phyloP scores from a whole-genome alignment of 495 filamentous ascomycete genomes.

The Penicillium manginii region DNA sequence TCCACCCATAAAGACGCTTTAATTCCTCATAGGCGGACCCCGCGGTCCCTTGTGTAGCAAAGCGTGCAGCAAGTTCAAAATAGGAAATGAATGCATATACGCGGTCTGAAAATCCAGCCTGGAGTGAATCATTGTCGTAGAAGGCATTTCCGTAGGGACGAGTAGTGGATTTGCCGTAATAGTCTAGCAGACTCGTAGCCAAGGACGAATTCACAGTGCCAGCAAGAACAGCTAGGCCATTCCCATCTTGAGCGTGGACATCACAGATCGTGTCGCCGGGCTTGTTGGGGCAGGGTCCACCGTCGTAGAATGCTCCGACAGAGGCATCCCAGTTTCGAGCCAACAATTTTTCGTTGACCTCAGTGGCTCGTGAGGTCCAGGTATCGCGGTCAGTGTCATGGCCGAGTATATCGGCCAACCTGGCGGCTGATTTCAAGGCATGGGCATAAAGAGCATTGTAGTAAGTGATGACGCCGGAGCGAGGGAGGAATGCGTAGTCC shows the following conservation, averaged over 20 bases:
- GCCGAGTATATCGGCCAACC: slow-evolving; percentile 35
- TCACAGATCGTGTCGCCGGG: slow-evolving; percentile 20
- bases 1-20: slow-evolving; percentile 48
- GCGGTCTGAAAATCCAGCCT: slow-evolving; percentile 36
- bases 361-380: slow-evolving; percentile 40
- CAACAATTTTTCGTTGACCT: slow-evolving; percentile 35
- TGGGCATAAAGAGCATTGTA: slow-evolving; percentile 53
- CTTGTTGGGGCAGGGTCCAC: slow-evolving; percentile 21
- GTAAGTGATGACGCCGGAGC: slow-evolving; percentile 49
- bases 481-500: slow-evolving; percentile 52
- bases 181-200: slow-evolving; percentile 35
- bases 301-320: slow-evolving; percentile 46
- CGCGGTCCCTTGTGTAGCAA: slow-evolving; percentile 30
- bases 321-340: slow-evolving; percentile 35
- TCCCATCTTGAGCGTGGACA: slow-evolving; percentile 53
- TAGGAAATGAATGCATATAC: slow-evolving; percentile 58
- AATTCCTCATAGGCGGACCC: slow-evolving; percentile 45
- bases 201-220: slow-evolving; percentile 34
- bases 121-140: slow-evolving; percentile 45
- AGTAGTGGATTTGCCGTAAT: slow-evolving; percentile 33
- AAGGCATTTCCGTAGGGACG: slow-evolving; percentile 49
- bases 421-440: slow-evolving; percentile 44
- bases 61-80: slow-evolving; percentile 51
- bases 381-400: slow-evolving; percentile 32
- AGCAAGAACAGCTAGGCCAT: slow-evolving; percentile 44